Evolutionary conservation across 1,284 basidiomycete species (phyloP).

Genomic region (Chondrostereum purpureum): DNA sequence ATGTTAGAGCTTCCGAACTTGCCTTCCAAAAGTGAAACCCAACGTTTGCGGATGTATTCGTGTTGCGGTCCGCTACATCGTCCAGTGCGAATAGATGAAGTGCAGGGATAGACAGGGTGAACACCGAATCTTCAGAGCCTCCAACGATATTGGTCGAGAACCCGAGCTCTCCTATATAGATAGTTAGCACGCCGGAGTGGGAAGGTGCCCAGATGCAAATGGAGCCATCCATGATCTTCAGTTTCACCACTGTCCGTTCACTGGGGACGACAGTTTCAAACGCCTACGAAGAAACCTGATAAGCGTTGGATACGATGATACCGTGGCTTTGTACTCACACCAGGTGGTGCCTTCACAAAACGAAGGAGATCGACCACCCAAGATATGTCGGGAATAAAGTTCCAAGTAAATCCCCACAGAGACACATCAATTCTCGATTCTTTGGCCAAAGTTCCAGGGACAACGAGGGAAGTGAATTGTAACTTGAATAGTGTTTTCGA

Average conservation of each 20-base stretch:
- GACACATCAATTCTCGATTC: slow-evolving; percentile 71
- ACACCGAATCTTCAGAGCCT: slow-evolving; percentile 47
- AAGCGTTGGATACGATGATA: slow-evolving; percentile 4
- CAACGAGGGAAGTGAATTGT: slow-evolving; percentile 59
- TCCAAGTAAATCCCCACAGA: slow-evolving; percentile 62
- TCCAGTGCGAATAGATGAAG: slow-evolving; percentile 61
- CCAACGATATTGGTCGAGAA: slow-evolving; percentile 70
- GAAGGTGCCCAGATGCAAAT: slow-evolving; percentile 54
- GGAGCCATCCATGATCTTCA: slow-evolving; percentile 69
- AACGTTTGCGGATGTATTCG: no score
- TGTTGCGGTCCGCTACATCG: slow-evolving; percentile 41
- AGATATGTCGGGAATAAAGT: slow-evolving; percentile 53
- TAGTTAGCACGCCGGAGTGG: slow-evolving; percentile 57
- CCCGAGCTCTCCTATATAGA: slow-evolving; percentile 60
- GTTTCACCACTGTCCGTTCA: slow-evolving; percentile 70
- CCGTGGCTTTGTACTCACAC: slow-evolving; percentile 45
- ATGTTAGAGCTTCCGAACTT: slow-evolving; percentile 19
- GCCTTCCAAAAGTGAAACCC: slow-evolving; percentile 69
- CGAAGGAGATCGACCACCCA: slow-evolving; percentile 60
- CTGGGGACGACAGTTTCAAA: slow-evolving; percentile 93
- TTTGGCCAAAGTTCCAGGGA: slow-evolving; percentile 67
- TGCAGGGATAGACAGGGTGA: slow-evolving; percentile 43
- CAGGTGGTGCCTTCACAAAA: slow-evolving; percentile 84
- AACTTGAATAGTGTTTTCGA: slow-evolving; percentile 56
- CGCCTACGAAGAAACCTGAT: slow-evolving; percentile 38